phyloP scores from a whole-genome alignment of 176 grass and related monocot genomes.

The Aechmea fasciata region DNA sequence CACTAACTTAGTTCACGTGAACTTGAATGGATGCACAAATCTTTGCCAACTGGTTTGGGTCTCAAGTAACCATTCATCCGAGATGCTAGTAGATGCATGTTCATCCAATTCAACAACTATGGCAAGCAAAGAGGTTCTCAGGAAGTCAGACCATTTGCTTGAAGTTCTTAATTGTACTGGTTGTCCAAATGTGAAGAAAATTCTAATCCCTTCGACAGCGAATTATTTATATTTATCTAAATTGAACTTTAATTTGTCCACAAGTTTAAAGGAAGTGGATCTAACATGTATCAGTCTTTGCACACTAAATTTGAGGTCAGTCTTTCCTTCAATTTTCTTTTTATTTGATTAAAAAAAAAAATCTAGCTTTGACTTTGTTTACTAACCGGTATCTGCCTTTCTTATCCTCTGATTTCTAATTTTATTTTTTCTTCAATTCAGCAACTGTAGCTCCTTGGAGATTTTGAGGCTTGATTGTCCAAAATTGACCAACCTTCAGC shows the following conservation, averaged over 20 bases:
- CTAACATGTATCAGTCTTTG: conserved; percentile 65
- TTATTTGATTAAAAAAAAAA: neutral
- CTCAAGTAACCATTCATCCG: conserved; percentile 28
- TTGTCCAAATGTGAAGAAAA: conserved; percentile 88
- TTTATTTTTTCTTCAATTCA: conserved; percentile 26
- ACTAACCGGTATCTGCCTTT: neutral
- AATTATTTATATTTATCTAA: conserved; percentile 66
- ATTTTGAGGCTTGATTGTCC: conserved; percentile 93
- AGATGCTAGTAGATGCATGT: conserved; percentile 40
- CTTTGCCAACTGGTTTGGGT: conserved; percentile 72
- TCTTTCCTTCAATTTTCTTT: neutral
- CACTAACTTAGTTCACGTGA: conserved; percentile 79
- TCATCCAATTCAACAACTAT: conserved; percentile 21
- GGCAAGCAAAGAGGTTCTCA: conserved; percentile 20
- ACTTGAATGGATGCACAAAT: conserved; percentile 86
- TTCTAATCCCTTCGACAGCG: conserved; percentile 54
- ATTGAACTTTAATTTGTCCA: conserved; percentile 90
- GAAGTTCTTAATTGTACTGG: conserved; percentile 92
- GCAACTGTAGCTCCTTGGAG: conserved; percentile 80
- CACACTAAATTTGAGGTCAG: conserved; percentile 74
- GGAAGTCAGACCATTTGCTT: conserved; percentile 40
- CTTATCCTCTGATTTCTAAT: neutral
- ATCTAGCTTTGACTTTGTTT: neutral
- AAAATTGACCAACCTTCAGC: conserved; percentile 67
- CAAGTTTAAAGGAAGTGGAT: conserved; percentile 91